phyloP scores from a whole-genome alignment of 2,329 filamentous ascomycete genomes.

The Pseudocercospora cruenta region DNA sequence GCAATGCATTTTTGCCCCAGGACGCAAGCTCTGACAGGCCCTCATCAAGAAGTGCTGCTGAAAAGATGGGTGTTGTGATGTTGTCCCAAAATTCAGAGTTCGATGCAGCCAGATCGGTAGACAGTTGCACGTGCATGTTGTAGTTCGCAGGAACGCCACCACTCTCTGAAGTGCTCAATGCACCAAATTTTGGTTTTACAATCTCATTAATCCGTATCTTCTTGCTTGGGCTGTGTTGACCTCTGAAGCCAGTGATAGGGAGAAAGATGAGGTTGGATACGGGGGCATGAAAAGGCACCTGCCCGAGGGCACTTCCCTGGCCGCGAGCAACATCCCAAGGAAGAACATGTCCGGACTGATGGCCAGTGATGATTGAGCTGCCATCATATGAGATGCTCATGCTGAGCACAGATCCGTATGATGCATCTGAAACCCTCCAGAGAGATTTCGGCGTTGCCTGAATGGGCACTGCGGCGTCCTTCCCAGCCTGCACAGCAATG shows the following conservation, averaged over 20 bases:
- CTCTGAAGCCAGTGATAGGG: constrained; percentile 57
- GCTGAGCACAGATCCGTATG: constrained; percentile 69
- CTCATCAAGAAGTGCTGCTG: constrained; percentile 40
- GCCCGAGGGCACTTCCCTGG: constrained; percentile 64
- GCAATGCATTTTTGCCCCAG: constrained; percentile 39
- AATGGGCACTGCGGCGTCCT: constrained; percentile 37
- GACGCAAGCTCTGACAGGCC: constrained; percentile 40
- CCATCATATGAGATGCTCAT: constrained; percentile 81
- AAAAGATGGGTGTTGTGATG: constrained; percentile 49
- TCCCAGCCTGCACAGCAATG: constrained; percentile 29
- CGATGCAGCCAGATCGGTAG: constrained; percentile 33
- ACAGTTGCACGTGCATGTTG: constrained; percentile 67
- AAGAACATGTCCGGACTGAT: constrained; percentile 76
- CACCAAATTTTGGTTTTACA: constrained; percentile 77
- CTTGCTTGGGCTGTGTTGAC: constrained; percentile 30
- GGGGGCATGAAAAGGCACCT: constrained; percentile 72
- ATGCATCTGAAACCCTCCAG: constrained; percentile 42
- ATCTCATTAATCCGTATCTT: constrained; percentile 49
- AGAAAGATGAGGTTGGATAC: constrained; percentile 82
- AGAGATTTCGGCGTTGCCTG: constrained; percentile 44
- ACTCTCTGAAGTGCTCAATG: constrained; percentile 42
- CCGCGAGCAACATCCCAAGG: constrained; percentile 78
- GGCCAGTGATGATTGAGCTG: constrained; percentile 77
- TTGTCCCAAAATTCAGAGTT: constrained; percentile 44
- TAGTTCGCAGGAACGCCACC: constrained; percentile 60